Base-by-base conservation (phyloP, 2,329 filamentous ascomycete genomes). In the Neofusicoccum umdonicola region DNA sequence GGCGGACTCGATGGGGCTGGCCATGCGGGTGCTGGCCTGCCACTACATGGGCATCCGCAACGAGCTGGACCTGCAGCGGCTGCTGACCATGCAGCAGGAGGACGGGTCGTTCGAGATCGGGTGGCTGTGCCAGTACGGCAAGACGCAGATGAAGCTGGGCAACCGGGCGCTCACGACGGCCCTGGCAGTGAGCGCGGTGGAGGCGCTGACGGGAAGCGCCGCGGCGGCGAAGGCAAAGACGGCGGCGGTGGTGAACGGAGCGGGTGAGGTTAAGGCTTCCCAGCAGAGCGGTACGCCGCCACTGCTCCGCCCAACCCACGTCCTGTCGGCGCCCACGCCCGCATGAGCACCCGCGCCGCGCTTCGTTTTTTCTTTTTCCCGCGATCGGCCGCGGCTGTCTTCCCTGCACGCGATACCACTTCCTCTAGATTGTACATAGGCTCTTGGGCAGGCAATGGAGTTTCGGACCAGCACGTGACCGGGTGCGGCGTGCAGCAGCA, bases 101-200 rank as follows among this genome's bases (percentile, higher is more conserved):
- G 76, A 78, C 64, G 76, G 76, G 0, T 70, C 76, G 4, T 79
- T 76, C 76, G 70, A 74, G 37, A 45, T 69, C n/a, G 70, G 67
- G 0, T 71, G 71, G 70, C 56, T 71, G 34, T 73, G 66, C 57
- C 62, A 65, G 4, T 70, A 69, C 54, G 68, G 69, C 1, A 63
- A 60, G 11, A 69, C 62, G 15, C 22, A 62, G 27, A 65, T 67
- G 51, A 68, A 61, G 17, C 68, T 72, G 62, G 71, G 70, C 2
- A 71, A 65, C 50, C 63, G 68, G 8, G 69, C 66, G 1, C 47
- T 73, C 8, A 66, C 67, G 50, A 73, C 70, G 4, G 70, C 71
- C 0, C 69, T 67, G 52, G 70, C 71, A 5, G 64, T 73, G 37
- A 70, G 71, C 34, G 71, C 70, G 5, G 61, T 70, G 27, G 61